Percentiles rank a stretch among this genome's conserved stretches.
Conservation (phyloP, 139 green algal species). For the Chlamydomonas schloesseri region DNA sequence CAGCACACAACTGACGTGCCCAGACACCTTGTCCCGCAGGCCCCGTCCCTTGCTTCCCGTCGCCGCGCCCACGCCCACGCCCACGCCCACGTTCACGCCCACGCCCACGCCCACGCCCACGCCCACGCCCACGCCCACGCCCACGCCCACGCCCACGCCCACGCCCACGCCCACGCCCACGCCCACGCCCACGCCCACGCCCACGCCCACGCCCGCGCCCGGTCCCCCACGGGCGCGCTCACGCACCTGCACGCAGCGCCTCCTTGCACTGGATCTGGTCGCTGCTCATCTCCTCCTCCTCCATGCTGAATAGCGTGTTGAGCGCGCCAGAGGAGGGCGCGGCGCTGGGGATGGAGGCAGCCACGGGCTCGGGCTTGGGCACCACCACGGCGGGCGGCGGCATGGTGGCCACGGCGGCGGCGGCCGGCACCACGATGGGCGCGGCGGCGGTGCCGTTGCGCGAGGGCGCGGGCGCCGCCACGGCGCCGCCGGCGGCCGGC, state of each 20-base stretch:
- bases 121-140: too few species aligned
- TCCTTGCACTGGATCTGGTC: constrained; percentile 80
- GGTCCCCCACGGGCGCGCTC: too few species aligned
- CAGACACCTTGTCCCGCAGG: too few species aligned
- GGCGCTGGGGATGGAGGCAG: neutral
- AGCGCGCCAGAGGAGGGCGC: neutral
- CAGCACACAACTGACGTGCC: too few species aligned
- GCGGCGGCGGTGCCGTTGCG: neutral
- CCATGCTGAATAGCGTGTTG: constrained; percentile 72
- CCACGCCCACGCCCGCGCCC: too few species aligned
- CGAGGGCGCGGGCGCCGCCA: neutral
- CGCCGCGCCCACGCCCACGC: too few species aligned
- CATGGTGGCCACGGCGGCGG: neutral
- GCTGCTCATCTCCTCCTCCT: constrained; percentile 81
- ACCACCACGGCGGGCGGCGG: neutral
- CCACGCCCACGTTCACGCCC: too few species aligned
- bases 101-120: too few species aligned
- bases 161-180: too few species aligned
- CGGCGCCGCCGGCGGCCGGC: constrained; percentile 11
- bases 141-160: too few species aligned
- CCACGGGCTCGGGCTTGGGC: neutral
- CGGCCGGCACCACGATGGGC: neutral
- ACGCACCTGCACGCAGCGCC: constrained; percentile 35
- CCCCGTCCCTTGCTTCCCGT: too few species aligned
- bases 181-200: too few species aligned